Percentiles rank a stretch among this genome's conserved stretches.
Evolutionary conservation across 2,329 filamentous ascomycete genomes (phyloP).

Genomic region (Parascedosporium putredinis): DNA sequence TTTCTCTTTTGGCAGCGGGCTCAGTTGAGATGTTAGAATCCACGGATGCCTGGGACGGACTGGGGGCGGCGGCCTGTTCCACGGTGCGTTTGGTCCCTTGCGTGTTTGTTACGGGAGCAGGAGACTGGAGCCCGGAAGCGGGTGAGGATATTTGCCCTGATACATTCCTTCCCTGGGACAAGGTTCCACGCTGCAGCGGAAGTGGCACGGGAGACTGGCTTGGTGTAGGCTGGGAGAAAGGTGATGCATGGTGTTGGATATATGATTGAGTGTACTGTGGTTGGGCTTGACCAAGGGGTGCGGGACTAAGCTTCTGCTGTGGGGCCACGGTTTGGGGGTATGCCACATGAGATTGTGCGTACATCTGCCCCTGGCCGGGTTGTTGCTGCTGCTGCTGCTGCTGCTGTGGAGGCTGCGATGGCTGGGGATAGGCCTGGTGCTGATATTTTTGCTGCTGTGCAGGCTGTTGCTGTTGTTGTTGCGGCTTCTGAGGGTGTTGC

Average conservation of each 20-base stretch:
- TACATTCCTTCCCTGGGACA: background rate
- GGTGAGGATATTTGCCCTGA: background rate
- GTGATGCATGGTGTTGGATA: slow-evolving; percentile 4
- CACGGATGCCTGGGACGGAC: slow-evolving; percentile 12
- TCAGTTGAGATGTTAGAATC: slow-evolving; percentile 14
- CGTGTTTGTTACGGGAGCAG: slow-evolving; percentile 15
- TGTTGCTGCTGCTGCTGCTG: slow-evolving; percentile 9
- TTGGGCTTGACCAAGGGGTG: background rate
- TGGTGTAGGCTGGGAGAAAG: background rate
- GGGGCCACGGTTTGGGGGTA: slow-evolving; percentile 17
- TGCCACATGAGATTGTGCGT: slow-evolving; percentile 10
- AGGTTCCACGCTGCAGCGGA: background rate
- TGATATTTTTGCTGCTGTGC: slow-evolving; percentile 13
- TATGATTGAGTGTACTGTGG: slow-evolving; percentile 3
- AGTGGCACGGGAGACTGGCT: background rate
- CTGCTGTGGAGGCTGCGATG: slow-evolving; percentile 15
- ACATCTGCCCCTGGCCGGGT: slow-evolving; percentile 9
- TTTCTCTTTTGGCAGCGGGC: slow-evolving; percentile 28
- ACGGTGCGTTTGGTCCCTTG: slow-evolving; percentile 14
- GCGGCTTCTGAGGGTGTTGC: slow-evolving; percentile 8
- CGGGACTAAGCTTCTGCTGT: slow-evolving; percentile 12
- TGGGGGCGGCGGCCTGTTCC: slow-evolving; percentile 14
- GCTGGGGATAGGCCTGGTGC: slow-evolving; percentile 11
- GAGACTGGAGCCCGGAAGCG: slow-evolving; percentile 3
- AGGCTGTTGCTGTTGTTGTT: slow-evolving; percentile 15